Percentiles rank a stretch among this genome's conserved stretches.
These are phyloP conservation scores for Cladosporium cucumerinum DNA, from an alignment of 2,329 filamentous ascomycete species.

Conservation along the genomic window DNA sequence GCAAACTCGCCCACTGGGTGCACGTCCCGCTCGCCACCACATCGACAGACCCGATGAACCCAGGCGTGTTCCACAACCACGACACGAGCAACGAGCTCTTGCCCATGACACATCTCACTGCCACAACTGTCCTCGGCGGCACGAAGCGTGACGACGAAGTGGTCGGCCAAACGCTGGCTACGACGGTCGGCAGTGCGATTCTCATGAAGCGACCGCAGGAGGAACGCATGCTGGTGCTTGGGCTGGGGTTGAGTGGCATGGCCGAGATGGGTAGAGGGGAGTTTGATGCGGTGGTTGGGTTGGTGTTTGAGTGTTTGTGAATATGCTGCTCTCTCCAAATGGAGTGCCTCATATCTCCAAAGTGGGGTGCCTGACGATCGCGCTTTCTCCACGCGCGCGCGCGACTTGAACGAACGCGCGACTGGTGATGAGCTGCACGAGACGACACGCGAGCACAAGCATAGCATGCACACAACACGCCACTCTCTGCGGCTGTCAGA, in stretches of 20 bases:
- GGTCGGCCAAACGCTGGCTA: slow-evolving; percentile 77
- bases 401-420: background rate
- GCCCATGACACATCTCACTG: slow-evolving; percentile 77
- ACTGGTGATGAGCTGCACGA: background rate
- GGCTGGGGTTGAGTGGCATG: slow-evolving; percentile 51
- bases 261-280: slow-evolving; percentile 34
- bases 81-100: slow-evolving; percentile 58
- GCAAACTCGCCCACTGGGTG: slow-evolving; percentile 88
- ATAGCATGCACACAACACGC: slow-evolving; percentile 12
- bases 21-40: slow-evolving; percentile 75
- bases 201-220: slow-evolving; percentile 65
- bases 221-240: slow-evolving; percentile 57
- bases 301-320: slow-evolving; percentile 28
- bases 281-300: slow-evolving; percentile 39
- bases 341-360: background rate
- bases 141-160: slow-evolving; percentile 76
- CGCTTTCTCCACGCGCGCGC: slow-evolving; percentile 5
- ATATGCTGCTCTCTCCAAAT: background rate
- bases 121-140: slow-evolving; percentile 81
- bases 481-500: slow-evolving; percentile 5
- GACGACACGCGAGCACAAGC: background rate
- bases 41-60: slow-evolving; percentile 61
- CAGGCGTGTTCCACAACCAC: slow-evolving; percentile 48
- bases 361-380: background rate
- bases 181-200: slow-evolving; percentile 81